Conservation (phyloP, 73 alveolate species). For the Paramecium caudatum region DNA sequence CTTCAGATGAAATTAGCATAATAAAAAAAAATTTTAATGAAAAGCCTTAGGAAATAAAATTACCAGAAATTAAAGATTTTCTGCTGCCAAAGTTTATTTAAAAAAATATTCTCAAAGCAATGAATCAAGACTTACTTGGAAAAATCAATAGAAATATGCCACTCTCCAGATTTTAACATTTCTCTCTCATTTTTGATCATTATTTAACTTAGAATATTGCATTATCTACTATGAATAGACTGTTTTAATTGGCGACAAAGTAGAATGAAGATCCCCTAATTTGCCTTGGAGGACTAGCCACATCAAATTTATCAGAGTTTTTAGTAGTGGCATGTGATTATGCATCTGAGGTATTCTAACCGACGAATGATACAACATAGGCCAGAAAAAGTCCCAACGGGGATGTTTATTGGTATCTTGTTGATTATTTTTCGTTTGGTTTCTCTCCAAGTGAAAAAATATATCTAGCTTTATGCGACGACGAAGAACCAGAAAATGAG, state of each 20-base stretch:
- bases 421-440: background rate
- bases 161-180: background rate
- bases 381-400: constrained; percentile 4
- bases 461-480: background rate
- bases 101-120: background rate
- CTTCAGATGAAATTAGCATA: too few species aligned
- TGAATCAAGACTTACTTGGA: background rate
- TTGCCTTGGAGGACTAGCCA: background rate
- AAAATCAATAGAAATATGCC: background rate
- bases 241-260: background rate
- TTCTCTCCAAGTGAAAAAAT: background rate
- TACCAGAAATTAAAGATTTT: too few species aligned
- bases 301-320: background rate
- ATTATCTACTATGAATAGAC: background rate
- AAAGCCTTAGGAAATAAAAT: too few species aligned
- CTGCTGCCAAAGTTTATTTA: background rate
- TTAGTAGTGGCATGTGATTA: constrained; percentile 21
- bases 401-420: background rate
- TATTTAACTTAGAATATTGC: background rate
- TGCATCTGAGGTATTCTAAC: background rate
- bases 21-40: too few species aligned
- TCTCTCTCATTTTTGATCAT: background rate
- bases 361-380: background rate
- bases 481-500: background rate
- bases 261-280: background rate